These are phyloP conservation scores for Neophaeococcomyces mojaviensis DNA, from an alignment of 2,329 filamentous ascomycete genomes.

Conservation along the genomic window DNA sequence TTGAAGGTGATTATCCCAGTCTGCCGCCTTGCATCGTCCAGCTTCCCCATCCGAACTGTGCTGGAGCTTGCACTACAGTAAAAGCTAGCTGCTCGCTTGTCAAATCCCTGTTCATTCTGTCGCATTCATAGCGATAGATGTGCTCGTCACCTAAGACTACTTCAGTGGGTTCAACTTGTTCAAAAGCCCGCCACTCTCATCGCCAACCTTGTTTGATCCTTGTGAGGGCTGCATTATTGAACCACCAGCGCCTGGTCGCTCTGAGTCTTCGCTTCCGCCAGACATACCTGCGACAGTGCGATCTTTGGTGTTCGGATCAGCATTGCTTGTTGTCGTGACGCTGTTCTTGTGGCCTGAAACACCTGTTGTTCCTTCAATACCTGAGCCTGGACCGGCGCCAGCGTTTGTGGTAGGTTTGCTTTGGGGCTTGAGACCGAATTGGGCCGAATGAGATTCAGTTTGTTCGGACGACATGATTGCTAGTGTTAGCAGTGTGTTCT, in stretches of 20 bases:
- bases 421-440: conserved; percentile 19
- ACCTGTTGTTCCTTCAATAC: conserved; percentile 18
- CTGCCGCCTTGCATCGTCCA: too few species aligned
- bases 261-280: conserved; percentile 8
- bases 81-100: neutral
- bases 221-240: conserved; percentile 14
- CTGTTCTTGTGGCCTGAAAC: conserved; percentile 14
- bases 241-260: conserved; percentile 14
- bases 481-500: too few species aligned
- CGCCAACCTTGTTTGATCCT: conserved; percentile 12
- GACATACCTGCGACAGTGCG: conserved; percentile 10
- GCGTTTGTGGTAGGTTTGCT: conserved; percentile 16
- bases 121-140: neutral
- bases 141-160: neutral
- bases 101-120: neutral
- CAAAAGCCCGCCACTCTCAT: conserved; percentile 6
- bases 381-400: conserved; percentile 15
- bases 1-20: too few species aligned
- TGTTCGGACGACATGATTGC: conserved; percentile 1
- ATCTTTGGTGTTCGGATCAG: conserved; percentile 3
- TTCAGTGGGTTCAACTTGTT: conserved; percentile 13
- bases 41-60: too few species aligned
- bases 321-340: neutral
- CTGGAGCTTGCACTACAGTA: too few species aligned
- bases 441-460: conserved; percentile 16